Percentiles rank a stretch among this genome's conserved stretches.
Evolutionary conservation across 306 rosid genomes (phyloP).

Genomic region (Spatholobus suberectus): DNA sequence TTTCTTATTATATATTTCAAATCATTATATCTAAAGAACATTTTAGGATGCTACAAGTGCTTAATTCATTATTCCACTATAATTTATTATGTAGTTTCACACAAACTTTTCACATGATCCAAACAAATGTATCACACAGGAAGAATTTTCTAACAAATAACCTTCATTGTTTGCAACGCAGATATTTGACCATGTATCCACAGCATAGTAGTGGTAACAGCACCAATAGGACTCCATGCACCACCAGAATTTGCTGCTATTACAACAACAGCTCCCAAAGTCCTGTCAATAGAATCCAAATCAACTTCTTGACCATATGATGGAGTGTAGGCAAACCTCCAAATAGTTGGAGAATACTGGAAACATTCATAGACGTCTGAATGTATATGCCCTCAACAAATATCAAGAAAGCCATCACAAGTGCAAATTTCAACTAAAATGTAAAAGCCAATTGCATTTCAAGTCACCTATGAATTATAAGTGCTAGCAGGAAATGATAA

Average conservation of each 20-base stretch:
- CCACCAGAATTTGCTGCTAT: conserved; percentile 99
- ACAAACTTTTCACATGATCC: neutral
- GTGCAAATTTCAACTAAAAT: conserved; percentile 21
- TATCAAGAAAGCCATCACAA: neutral
- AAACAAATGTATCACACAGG: neutral
- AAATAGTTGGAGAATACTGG: conserved; percentile 12
- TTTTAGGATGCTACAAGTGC: conserved; percentile 13
- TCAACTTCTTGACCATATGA: conserved; percentile 15
- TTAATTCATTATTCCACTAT: conserved; percentile 4
- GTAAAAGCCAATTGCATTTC: neutral
- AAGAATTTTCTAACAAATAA: conserved; percentile 35
- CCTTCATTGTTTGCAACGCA: conserved; percentile 81
- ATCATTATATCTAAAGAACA: neutral
- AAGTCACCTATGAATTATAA: neutral
- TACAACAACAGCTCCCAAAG: conserved; percentile 93
- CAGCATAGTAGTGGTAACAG: conserved; percentile 91
- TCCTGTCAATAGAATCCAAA: conserved; percentile 61
- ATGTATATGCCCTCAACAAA: neutral
- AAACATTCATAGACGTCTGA: neutral
- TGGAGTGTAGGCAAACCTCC: conserved; percentile 1
- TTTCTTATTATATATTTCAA: neutral
- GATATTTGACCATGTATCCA: conserved; percentile 98
- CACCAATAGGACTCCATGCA: conserved; percentile 98
- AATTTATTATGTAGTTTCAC: neutral
- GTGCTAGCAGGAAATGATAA: neutral